Conservation (phyloP, 2,329 filamentous ascomycete species). For the Orbilia ellipsospora region DNA sequence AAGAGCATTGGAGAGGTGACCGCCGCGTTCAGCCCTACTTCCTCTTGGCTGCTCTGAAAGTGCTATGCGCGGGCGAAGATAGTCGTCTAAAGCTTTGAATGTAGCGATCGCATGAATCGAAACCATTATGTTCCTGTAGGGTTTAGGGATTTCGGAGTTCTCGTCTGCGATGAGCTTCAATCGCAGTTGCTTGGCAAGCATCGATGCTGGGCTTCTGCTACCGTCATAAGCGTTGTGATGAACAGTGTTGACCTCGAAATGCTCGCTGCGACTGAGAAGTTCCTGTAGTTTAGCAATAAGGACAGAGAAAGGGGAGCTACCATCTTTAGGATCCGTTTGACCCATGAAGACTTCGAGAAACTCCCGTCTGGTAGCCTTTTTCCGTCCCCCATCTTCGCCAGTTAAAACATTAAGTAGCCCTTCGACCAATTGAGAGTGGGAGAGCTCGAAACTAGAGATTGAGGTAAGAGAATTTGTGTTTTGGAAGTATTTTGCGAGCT, state of each 20-base stretch:
- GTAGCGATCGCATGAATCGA: conserved; percentile 98
- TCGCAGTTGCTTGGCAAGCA: conserved; percentile 95
- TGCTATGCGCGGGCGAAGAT: conserved; percentile 87
- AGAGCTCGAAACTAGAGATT: conserved; percentile 89
- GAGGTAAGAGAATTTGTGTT: conserved; percentile 68
- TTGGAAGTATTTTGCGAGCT: conserved; percentile 85
- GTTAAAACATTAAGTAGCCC: conserved; percentile 85
- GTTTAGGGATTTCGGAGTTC: conserved; percentile 85
- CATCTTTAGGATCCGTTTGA: conserved; percentile 63
- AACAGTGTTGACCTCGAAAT: conserved; percentile 97
- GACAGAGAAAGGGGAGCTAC: conserved; percentile 83
- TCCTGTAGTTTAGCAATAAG: conserved; percentile 95
- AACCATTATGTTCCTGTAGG: conserved; percentile 95
- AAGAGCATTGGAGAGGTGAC: conserved; percentile 75
- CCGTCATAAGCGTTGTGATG: conserved; percentile 91
- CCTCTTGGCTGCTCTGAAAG: conserved; percentile 66
- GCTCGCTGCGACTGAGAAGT: conserved; percentile 92
- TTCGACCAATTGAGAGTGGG: conserved; percentile 89
- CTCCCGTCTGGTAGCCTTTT: conserved; percentile 74
- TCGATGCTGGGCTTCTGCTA: conserved; percentile 88
- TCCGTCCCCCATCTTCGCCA: conserved; percentile 69
- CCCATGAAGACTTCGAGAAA: conserved; percentile 96
- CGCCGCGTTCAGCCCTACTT: conserved; percentile 63
- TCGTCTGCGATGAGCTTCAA: conserved; percentile 90
- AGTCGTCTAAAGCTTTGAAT: conserved; percentile 96